Percentiles rank a stretch among this genome's conserved stretches.
Evolutionary conservation across 176 grass and related monocot species (phyloP).

Genomic region (Areca catechu): DNA sequence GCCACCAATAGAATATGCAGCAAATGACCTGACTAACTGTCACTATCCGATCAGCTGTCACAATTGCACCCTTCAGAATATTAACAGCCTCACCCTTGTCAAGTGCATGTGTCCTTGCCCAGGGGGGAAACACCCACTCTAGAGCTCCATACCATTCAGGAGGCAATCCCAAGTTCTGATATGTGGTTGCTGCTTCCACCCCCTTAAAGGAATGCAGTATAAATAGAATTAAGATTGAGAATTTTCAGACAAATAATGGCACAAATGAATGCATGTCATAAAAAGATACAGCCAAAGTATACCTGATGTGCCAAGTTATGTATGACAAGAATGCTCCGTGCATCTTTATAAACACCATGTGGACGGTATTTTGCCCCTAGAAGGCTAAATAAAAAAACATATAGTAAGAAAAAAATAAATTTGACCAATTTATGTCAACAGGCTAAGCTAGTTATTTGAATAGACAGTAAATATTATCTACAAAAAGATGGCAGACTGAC

Average conservation of each 20-base stretch:
- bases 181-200: conserved; percentile 87
- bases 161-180: conserved; percentile 63
- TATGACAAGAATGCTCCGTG: conserved; percentile 80
- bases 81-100: conserved; percentile 90
- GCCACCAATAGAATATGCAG: not conserved
- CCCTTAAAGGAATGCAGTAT: conserved; percentile 34
- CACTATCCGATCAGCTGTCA: conserved; percentile 81
- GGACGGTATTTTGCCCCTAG: conserved; percentile 88
- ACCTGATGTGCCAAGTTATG: conserved; percentile 98
- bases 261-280: no score
- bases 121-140: conserved; percentile 94
- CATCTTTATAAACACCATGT: conserved; percentile 86
- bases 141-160: conserved; percentile 89
- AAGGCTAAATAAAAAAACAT: conserved; percentile 37
- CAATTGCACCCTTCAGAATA: conserved; percentile 93
- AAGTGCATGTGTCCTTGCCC: conserved; percentile 87
- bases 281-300: not conserved
- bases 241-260: not conserved
- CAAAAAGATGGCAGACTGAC: no score
- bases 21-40: conserved; percentile 85
- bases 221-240: not conserved
- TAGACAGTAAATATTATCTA: no score
- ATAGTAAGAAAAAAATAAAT: no score
- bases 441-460: no score
- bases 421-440: no score